phyloP scores from a whole-genome alignment of 495 filamentous ascomycete genomes.

The Tetracladium setigerum region DNA sequence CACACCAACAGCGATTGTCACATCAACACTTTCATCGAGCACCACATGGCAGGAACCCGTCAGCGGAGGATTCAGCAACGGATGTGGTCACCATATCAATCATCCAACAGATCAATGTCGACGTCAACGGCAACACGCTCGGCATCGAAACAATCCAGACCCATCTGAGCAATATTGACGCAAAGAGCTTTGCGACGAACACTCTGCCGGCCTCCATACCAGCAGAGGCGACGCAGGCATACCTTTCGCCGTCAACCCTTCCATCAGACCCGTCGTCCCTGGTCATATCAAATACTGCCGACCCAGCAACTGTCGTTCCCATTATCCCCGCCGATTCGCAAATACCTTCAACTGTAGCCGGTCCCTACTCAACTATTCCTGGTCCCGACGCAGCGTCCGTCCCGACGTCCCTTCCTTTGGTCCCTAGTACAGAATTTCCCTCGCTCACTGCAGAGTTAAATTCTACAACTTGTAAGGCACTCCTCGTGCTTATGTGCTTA shows the following conservation, averaged over 20 bases:
- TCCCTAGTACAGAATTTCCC: constrained; percentile 31
- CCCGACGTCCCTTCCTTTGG: constrained; percentile 45
- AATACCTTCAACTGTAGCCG: constrained; percentile 4
- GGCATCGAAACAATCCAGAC: constrained; percentile 15
- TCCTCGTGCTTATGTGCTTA: not conserved
- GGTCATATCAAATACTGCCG: not conserved
- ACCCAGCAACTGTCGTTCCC: constrained; percentile 2
- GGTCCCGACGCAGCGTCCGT: constrained; percentile 31
- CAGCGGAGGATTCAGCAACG: constrained; percentile 18
- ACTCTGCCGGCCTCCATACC: not conserved
- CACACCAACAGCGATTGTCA: constrained; percentile 2
- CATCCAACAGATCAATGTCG: constrained; percentile 39
- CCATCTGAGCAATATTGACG: not conserved
- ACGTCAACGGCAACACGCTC: constrained; percentile 29
- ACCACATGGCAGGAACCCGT: too few relatives aligned
- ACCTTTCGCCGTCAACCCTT: not conserved
- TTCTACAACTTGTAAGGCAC: constrained; percentile 32
- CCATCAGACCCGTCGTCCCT: not conserved
- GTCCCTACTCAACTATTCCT: constrained; percentile 3
- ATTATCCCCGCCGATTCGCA: constrained; percentile 24
- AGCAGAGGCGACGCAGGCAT: not conserved
- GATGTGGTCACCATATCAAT: constrained; percentile 41
- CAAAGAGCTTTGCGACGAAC: not conserved
- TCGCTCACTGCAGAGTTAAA: constrained; percentile 32
- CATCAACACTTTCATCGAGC: not conserved